These are phyloP conservation scores for Microbotryum lychnidis-dioicae DNA, from an alignment of 1,284 basidiomycete species.

Conservation along the genomic window DNA sequence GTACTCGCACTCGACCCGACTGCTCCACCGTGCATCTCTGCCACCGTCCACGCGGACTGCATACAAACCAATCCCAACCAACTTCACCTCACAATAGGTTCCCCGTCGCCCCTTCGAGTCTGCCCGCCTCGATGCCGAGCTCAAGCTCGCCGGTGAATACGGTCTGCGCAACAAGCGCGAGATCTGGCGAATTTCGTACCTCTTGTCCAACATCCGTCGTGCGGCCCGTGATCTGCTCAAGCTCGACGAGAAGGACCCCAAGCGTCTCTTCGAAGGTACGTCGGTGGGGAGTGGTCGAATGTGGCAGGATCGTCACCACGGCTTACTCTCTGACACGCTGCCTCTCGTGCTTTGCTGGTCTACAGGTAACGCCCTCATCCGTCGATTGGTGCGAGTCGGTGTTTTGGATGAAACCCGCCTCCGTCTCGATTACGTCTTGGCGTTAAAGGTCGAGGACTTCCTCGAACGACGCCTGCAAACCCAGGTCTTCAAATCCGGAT, in stretches of 20 bases:
- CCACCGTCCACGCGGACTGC: too few relatives aligned
- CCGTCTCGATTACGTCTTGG: slow-evolving; percentile 99
- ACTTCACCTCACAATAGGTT: slow-evolving; percentile 78
- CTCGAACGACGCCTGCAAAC: slow-evolving; percentile 98
- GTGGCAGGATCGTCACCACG: too few relatives aligned
- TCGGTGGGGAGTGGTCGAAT: too few relatives aligned
- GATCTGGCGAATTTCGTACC: slow-evolving; percentile 98
- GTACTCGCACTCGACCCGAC: too few relatives aligned
- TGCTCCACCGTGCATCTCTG: too few relatives aligned
- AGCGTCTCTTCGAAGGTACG: slow-evolving; percentile 90
- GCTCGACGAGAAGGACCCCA: slow-evolving; percentile 99
- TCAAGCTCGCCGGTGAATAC: slow-evolving; percentile 99
- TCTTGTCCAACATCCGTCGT: slow-evolving; percentile 99
- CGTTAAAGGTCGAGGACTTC: slow-evolving; percentile 99
- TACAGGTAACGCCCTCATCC: slow-evolving; percentile 89
- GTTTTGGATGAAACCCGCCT: slow-evolving; percentile 98
- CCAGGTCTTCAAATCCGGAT: slow-evolving; percentile 97
- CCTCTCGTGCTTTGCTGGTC: too few relatives aligned
- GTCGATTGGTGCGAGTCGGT: slow-evolving; percentile 92
- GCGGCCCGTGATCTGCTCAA: slow-evolving; percentile 99
- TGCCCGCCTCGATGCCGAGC: slow-evolving; percentile 96
- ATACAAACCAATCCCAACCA: not conserved
- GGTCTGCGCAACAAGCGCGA: slow-evolving; percentile 96
- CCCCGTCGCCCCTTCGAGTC: slow-evolving; percentile 96
- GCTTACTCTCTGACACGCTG: not conserved